These are phyloP conservation scores for Hylodesmum podocarpum DNA, from an alignment of 306 rosid species.

Conservation along the genomic window DNA sequence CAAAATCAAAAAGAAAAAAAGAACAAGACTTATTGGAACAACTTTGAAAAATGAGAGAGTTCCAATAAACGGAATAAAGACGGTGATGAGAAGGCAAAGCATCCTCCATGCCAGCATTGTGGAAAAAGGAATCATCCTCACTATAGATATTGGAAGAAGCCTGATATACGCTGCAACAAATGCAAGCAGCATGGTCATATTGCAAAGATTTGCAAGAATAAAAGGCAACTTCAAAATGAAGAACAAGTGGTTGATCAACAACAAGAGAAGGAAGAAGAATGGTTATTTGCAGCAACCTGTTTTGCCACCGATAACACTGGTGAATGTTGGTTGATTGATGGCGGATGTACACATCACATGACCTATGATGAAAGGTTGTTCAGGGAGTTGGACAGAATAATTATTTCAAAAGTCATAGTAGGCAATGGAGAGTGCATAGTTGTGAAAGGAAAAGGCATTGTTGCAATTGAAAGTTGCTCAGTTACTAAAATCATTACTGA, in stretches of 20 bases:
- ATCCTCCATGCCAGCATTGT: background rate
- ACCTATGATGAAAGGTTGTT: background rate
- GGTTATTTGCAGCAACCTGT: background rate
- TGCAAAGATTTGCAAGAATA: constrained; percentile 1
- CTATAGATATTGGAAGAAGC: background rate
- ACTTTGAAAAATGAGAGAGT: background rate
- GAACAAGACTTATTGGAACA: background rate
- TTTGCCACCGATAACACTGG: background rate
- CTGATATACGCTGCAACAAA: background rate
- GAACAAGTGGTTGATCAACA: background rate
- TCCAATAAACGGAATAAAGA: background rate
- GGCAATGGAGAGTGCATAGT: background rate
- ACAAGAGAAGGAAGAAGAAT: background rate
- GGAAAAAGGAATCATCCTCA: background rate
- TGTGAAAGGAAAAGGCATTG: background rate
- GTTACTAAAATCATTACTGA: background rate
- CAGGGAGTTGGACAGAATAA: background rate
- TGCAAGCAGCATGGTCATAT: background rate
- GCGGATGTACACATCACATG: background rate
- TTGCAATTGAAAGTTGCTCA: background rate
- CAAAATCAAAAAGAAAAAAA: background rate
- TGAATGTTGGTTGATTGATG: no score
- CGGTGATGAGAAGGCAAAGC: background rate
- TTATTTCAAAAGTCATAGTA: background rate
- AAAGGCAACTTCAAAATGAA: background rate